Evolutionary conservation across 768 basidiomycete species (phyloP), one percentile per base, ranked within the genome.

Genomic region (Leccinum fibrillosum): DNA sequence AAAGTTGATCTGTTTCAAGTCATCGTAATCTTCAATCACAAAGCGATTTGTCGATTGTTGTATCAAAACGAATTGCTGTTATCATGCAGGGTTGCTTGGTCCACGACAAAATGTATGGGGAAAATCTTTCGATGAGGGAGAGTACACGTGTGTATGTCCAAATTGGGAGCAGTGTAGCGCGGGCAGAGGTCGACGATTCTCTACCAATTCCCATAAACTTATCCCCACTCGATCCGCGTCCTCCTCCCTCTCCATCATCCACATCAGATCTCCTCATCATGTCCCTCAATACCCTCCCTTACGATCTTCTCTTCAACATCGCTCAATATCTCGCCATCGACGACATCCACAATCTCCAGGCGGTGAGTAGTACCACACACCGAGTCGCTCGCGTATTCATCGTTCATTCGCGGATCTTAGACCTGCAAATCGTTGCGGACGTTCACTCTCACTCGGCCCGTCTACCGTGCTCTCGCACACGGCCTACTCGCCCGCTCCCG

Each of bases 271-370:
- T 2, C 3, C 21, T 30, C 26, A 4, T 34, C 58, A 72, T 74
- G 66, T 72, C 73, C 12, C 66, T 80, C 52, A 68, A 71, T 59
- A 76, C 74, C 5, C 75, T 90, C 19, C 88, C 88, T 0, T 88
- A 88, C 70, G 88, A 90, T 74, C 75, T 89, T 19, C 69, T 90
- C 47, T 78, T 89, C 56, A 85, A 86, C 74, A 82, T 90, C 69
- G 81, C 85, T 5, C 78, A 77, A 45, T 82, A 83, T 72, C 79
- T 89, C 32, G 78, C 85, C 62, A 72, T 86, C 63, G 73, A 72
- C 49, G 88, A 89, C 70, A 76, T 89, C 19, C 80, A 83, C 67
- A 71, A 79, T 49, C 70, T 89, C 8, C 86, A 88, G 66, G 66
- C 80, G 56, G 88, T 89, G 71, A 78, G 86, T 75, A 32, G 4